Evolutionary conservation across 2,329 filamentous ascomycete species (phyloP), one percentile per base, ranked within the genome.

Genomic region (Exophiala phaeomuriformis): DNA sequence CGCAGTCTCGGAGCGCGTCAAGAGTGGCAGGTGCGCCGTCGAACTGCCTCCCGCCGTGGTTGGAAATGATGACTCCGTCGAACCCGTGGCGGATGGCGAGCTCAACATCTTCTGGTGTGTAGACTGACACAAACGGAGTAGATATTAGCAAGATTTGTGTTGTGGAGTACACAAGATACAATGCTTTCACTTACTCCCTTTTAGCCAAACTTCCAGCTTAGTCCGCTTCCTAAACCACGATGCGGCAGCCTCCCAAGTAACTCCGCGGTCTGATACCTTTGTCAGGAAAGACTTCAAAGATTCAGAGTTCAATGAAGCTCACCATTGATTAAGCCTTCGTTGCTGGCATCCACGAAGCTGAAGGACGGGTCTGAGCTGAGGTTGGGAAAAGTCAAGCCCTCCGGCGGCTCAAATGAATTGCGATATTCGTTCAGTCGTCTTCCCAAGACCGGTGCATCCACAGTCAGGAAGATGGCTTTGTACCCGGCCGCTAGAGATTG

Each of bases 361-460:
- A 51, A 37, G 39, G 50, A 47, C 3, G 48, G 6, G 3, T 44
- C 55, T 8, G 10, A 7, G 4, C 44, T 48, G n/a, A 57, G 53
- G 35, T 63, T 65, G 3, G 63, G 63, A 37, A 55, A 63, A 3
- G 47, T 51, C 47, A 60, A 52, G 30, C 58, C 63, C 32, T 51
- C 33, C 8, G 61, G 62, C 29, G 63, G 42, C 1, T 61, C 61
- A 63, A 79, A 81, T 32, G 73, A 68, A 53, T 79, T 79, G 2
- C 77, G 71, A 57, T 74, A 74, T 60, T 82, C 77, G 41, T 79
- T 77, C 33, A 79, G 68, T 1, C 79, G 69, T 28, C 73, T 71
- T 0, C 79, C 79, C 0, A 81, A 67, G 1, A 78, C 71, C 0
- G 79, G 78, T 0, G 72, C 72, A 57, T 82, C 79, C 1, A 80